phyloP scores from a whole-genome alignment of 2,329 filamentous ascomycete genomes.

The Microdochium trichocladiopsis region DNA sequence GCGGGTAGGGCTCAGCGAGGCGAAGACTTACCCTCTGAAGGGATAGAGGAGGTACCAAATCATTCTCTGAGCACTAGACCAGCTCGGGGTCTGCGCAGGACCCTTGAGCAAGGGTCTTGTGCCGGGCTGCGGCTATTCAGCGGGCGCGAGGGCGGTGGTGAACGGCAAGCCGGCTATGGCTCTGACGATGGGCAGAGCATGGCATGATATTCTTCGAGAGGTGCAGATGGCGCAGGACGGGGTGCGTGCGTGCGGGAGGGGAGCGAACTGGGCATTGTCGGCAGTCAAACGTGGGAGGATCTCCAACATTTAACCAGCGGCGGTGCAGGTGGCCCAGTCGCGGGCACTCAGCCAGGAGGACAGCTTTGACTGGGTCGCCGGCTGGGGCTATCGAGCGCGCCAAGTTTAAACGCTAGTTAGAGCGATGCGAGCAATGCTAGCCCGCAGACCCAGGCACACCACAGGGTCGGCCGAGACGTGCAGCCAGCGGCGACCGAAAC shows the following conservation, averaged over 20 bases:
- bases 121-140: not conserved
- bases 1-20: not conserved
- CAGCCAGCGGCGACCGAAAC: too few species aligned
- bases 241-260: not conserved
- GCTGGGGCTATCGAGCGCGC: not conserved
- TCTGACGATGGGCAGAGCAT: not conserved
- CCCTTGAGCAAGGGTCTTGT: conserved; percentile 2
- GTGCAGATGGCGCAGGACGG: not conserved
- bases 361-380: too few species aligned
- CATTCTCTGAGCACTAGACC: conserved; percentile 34
- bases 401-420: too few species aligned
- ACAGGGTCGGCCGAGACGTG: not conserved
- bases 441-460: not conserved
- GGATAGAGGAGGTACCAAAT: conserved; percentile 76
- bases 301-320: not conserved
- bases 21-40: conserved; percentile 58
- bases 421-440: too few species aligned
- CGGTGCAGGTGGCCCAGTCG: not conserved
- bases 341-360: too few species aligned
- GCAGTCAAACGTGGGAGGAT: not conserved
- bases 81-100: not conserved
- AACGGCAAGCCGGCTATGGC: not conserved
- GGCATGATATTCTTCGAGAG: not conserved
- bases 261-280: not conserved
- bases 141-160: not conserved